Percentiles rank a stretch among this genome's conserved stretches.
These are phyloP conservation scores for Vitis hybrid DNA, from an alignment of 177 flowering plant species.

Conservation along the genomic window DNA sequence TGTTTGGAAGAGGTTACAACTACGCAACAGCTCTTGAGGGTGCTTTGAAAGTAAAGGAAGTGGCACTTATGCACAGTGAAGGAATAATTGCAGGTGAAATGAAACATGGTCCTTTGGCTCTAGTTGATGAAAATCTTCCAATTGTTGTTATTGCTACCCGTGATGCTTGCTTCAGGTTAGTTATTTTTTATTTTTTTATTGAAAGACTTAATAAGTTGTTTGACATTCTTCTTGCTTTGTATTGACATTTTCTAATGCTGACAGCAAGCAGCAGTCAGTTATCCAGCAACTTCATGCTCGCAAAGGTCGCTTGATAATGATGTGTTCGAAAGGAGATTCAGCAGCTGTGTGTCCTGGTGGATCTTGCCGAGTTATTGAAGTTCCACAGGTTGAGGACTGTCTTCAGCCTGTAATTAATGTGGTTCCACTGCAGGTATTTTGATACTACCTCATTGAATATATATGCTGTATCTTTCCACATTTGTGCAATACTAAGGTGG, in stretches of 20 bases:
- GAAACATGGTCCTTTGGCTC: slow-evolving; percentile 97
- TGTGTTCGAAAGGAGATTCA: slow-evolving; percentile 86
- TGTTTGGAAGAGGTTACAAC: slow-evolving; percentile 96
- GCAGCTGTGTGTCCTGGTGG: slow-evolving; percentile 59
- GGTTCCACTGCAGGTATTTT: slow-evolving; percentile 85
- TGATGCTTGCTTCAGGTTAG: slow-evolving; percentile 92
- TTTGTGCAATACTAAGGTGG: not conserved
- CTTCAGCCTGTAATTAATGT: slow-evolving; percentile 94
- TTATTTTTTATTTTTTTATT: not conserved
- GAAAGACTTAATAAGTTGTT: no score
- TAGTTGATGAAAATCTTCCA: slow-evolving; percentile 92
- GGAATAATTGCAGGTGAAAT: slow-evolving; percentile 98
- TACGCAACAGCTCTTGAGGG: slow-evolving; percentile 97
- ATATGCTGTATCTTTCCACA: not conserved
- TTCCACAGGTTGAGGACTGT: slow-evolving; percentile 92
- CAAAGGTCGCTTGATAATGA: slow-evolving; percentile 86
- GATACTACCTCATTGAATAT: not conserved
- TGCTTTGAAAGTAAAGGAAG: slow-evolving; percentile 96
- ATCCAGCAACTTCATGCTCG: slow-evolving; percentile 98
- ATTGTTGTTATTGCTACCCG: slow-evolving; percentile 91
- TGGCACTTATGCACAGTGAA: slow-evolving; percentile 96
- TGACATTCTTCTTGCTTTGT: not conserved
- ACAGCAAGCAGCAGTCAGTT: slow-evolving; percentile 98
- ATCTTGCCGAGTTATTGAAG: slow-evolving; percentile 83
- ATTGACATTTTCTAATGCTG: slow-evolving; percentile 5